Evolutionary conservation across 2,329 filamentous ascomycete genomes (phyloP).

Genomic region (Onygenales sp.): DNA sequence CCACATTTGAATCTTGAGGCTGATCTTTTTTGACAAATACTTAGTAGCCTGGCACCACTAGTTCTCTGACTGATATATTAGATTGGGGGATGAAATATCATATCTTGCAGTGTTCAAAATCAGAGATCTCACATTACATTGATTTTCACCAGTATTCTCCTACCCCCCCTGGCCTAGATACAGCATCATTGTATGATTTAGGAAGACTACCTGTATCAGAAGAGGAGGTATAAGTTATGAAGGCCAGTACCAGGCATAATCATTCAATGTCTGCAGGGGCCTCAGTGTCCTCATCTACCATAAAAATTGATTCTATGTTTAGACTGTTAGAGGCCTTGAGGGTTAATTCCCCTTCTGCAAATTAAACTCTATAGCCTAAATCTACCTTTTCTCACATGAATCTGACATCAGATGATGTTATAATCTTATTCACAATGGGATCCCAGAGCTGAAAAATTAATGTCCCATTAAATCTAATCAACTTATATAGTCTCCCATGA

Average conservation of each 20-base stretch:
- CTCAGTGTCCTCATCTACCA: too few species aligned
- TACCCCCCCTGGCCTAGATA: neutral
- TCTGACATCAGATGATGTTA: neutral
- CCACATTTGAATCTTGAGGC: too few species aligned
- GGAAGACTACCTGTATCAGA: neutral
- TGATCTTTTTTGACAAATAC: neutral
- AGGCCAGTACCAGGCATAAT: too few species aligned
- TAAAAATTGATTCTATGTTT: too few species aligned
- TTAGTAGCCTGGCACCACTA: neutral
- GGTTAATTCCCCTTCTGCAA: too few species aligned
- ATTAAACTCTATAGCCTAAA: too few species aligned
- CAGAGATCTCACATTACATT: too few species aligned
- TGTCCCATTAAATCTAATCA: neutral
- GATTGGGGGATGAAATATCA: neutral
- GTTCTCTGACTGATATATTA: neutral
- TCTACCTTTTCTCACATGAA: too few species aligned
- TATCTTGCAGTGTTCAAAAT: neutral
- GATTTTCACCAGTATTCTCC: too few species aligned
- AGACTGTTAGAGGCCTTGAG: too few species aligned
- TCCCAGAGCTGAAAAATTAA: neutral
- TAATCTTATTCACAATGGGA: neutral
- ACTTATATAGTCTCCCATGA: too few species aligned
- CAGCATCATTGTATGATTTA: neutral
- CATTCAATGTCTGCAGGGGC: too few species aligned
- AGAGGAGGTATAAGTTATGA: neutral